phyloP scores from a whole-genome alignment of 257 asterid genomes.

The Solanum phureja region DNA sequence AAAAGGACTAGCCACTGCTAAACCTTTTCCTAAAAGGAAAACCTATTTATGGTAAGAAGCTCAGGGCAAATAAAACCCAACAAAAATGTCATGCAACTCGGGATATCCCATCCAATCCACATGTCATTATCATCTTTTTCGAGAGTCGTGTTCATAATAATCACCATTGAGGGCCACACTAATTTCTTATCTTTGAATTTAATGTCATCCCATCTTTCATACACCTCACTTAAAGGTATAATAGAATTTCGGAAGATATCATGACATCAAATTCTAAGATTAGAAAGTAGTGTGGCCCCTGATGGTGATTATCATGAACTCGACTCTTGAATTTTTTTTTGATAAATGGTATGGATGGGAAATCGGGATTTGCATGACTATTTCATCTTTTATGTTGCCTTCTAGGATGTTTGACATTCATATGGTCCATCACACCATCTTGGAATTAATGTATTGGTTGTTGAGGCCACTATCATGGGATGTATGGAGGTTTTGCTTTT shows the following conservation, averaged over 20 bases:
- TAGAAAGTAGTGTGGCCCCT: too few species aligned
- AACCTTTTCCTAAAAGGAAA: too few species aligned
- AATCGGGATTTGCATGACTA: not conserved
- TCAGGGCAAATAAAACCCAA: too few species aligned
- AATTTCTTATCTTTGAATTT: constrained; percentile 47
- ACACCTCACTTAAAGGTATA: constrained; percentile 34
- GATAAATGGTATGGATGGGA: not conserved
- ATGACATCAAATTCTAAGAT: too few species aligned
- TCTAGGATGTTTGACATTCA: constrained; percentile 28
- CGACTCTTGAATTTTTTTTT: too few species aligned
- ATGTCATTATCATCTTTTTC: constrained; percentile 32
- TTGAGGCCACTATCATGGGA: too few species aligned
- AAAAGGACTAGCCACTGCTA: too few species aligned
- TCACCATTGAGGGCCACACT: constrained; percentile 51
- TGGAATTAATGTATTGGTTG: constrained; percentile 35
- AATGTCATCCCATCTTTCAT: constrained; percentile 23
- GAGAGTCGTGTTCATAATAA: constrained; percentile 20
- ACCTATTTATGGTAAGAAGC: too few species aligned
- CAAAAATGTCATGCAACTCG: not conserved
- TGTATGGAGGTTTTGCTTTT: too few species aligned
- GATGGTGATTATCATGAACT: not conserved
- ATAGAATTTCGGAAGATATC: constrained; percentile 11
- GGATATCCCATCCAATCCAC: constrained; percentile 67
- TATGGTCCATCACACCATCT: constrained; percentile 67
- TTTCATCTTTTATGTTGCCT: constrained; percentile 26